Percentiles rank a stretch among this genome's conserved stretches.
Evolutionary conservation across 805 yeast genomes (phyloP).

Genomic region (Candida mattraensis): DNA sequence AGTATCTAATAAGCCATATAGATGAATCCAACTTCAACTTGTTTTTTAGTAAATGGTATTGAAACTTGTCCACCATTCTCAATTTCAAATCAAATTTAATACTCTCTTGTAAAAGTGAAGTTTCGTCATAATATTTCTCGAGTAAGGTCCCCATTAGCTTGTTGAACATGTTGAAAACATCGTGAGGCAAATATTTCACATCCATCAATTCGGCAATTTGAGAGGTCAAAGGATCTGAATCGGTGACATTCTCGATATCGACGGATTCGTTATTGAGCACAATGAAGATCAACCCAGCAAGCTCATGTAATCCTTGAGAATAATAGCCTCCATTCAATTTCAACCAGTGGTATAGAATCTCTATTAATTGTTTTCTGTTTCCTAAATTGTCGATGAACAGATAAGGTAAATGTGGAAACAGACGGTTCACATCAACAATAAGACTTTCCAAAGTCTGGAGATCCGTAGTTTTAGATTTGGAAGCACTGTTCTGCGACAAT

Average conservation of each 20-base stretch:
- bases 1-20: slow-evolving; percentile 55
- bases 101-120: slow-evolving; percentile 43
- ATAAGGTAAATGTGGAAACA: slow-evolving; percentile 44
- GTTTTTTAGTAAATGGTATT: slow-evolving; percentile 44
- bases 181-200: slow-evolving; percentile 38
- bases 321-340: slow-evolving; percentile 41
- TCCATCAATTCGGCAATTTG: slow-evolving; percentile 42
- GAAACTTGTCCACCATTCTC: slow-evolving; percentile 50
- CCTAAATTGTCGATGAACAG: slow-evolving; percentile 29
- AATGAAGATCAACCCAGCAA: slow-evolving; percentile 48
- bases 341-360: slow-evolving; percentile 49
- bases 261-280: slow-evolving; percentile 40
- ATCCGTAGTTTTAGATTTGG: slow-evolving; percentile 27
- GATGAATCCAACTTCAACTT: slow-evolving; percentile 50
- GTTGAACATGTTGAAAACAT: slow-evolving; percentile 44
- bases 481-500: slow-evolving; percentile 5
- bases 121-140: slow-evolving; percentile 40
- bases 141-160: slow-evolving; percentile 38
- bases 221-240: slow-evolving; percentile 15
- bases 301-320: slow-evolving; percentile 57
- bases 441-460: slow-evolving; percentile 42
- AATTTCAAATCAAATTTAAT: slow-evolving; percentile 46
- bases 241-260: slow-evolving; percentile 4
- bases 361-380: slow-evolving; percentile 36
- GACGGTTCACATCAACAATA: slow-evolving; percentile 50